phyloP scores from a whole-genome alignment of 1,139 yeast genomes.

The Kurtzmaniella quercitrusa region DNA sequence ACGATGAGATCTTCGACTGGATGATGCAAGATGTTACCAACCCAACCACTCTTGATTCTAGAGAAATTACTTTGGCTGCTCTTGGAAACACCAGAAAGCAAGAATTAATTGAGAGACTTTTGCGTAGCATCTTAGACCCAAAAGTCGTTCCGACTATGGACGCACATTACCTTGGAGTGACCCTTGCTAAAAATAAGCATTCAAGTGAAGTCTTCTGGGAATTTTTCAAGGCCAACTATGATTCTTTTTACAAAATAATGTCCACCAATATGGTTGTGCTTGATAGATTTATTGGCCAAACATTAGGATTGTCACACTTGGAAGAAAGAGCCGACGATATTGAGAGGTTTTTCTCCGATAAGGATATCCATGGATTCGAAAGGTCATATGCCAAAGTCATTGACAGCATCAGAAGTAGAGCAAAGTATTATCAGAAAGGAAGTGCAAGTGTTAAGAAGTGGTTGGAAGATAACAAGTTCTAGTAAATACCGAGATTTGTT shows the following conservation, averaged over 20 bases:
- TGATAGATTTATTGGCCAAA: slow-evolving; percentile 57
- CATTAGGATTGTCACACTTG: slow-evolving; percentile 39
- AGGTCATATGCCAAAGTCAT: slow-evolving; percentile 54
- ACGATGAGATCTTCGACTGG: slow-evolving; percentile 40
- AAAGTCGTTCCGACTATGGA: slow-evolving; percentile 65
- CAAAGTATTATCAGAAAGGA: slow-evolving; percentile 45
- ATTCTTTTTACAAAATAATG: slow-evolving; percentile 40
- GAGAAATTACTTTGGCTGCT: slow-evolving; percentile 61
- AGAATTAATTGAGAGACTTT: slow-evolving; percentile 31
- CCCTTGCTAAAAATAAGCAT: slow-evolving; percentile 48
- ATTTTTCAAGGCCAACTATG: slow-evolving; percentile 54
- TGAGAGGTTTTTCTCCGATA: slow-evolving; percentile 46
- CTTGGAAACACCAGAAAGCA: slow-evolving; percentile 52
- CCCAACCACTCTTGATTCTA: slow-evolving; percentile 64
- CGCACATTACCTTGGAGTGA: slow-evolving; percentile 52
- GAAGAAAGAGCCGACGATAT: slow-evolving; percentile 44
- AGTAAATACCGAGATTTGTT: too few species aligned
- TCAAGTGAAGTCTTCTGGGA: slow-evolving; percentile 53
- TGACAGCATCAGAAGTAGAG: slow-evolving; percentile 48
- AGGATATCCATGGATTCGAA: slow-evolving; percentile 59
- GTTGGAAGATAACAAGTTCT: slow-evolving; percentile 15
- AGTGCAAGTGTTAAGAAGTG: slow-evolving; percentile 21
- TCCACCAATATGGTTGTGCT: slow-evolving; percentile 57
- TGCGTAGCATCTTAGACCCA: slow-evolving; percentile 38
- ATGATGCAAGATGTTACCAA: slow-evolving; percentile 47